Base-by-base conservation (phyloP, 1,284 basidiomycete species). In the Microbotryum intermedium region DNA sequence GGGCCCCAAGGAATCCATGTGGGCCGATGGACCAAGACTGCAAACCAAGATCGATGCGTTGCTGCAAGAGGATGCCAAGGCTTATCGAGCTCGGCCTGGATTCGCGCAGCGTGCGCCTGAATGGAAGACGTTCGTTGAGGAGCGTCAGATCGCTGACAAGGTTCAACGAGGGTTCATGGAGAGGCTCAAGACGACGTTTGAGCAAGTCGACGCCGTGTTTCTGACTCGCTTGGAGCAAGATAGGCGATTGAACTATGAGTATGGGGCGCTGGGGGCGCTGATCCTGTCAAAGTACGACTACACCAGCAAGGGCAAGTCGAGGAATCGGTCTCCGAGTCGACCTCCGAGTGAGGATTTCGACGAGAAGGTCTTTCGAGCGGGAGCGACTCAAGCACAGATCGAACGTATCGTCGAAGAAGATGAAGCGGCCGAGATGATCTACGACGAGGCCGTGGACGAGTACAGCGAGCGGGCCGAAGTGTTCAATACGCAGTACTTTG, bases 231-330 rank as follows among this genome's bases (percentile, higher is more conserved):
- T 72, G 50, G 51, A 60, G 6, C 55, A 70, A 4, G 74, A 82
- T 43, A 84, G 88, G 72, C 78, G 78, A 50, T 84, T 81, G 69
- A 81, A 80, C 59, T 69, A 78, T 78, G n/a, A 81, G 78, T 34
- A 78, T 84, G 72, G 80, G 5, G 81, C 79, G 10, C 90, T 88
- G 88, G 72, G 80, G 5, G 81, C 79, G 10, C 90, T 58, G 46
- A 16, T 47, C 61, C 49, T 69, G 74, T 47, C 34, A 13, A 39
- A 11, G 34, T 39, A 39, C 34, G 34, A 39, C 10, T 39, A 18
- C 18, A 16, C 34, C 13, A 18, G 18, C 34, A 39, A 39, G 34
- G 18, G 18, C 34, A 39, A 39, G 13, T 39, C 34, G 3, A 39
- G 11, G 34, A 39, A 3, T 16, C 9, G 34, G 5, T 26, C n/a